These are phyloP conservation scores for Lactuca saligna DNA, from an alignment of 129 eudicot species.

Conservation along the genomic window DNA sequence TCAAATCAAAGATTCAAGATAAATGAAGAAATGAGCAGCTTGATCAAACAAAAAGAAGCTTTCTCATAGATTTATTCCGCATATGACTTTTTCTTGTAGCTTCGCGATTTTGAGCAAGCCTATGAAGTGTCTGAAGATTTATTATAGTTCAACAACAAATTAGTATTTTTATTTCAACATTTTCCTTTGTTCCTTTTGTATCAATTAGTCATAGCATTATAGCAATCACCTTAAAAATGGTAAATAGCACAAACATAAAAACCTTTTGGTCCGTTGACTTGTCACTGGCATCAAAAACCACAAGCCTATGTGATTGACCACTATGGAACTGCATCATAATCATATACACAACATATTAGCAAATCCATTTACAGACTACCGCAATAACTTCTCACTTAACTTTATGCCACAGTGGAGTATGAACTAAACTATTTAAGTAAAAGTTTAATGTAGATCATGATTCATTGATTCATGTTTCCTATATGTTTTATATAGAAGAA, in stretches of 20 bases:
- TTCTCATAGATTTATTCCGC: constrained; percentile 74
- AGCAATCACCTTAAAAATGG: too few species aligned
- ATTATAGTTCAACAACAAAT: not conserved
- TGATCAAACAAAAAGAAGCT: not conserved
- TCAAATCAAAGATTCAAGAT: not conserved
- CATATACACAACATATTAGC: constrained; percentile 13
- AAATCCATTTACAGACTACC: constrained; percentile 5
- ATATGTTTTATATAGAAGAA: not conserved
- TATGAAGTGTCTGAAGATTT: constrained; percentile 69
- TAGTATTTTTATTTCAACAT: not conserved
- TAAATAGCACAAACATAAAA: constrained; percentile 20
- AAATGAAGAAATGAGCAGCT: constrained; percentile 3
- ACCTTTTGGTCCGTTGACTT: constrained; percentile 89
- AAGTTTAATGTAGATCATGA: not conserved
- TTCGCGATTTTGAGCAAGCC: constrained; percentile 96
- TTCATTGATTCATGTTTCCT: constrained; percentile 2
- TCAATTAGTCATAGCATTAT: too few species aligned
- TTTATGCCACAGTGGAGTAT: too few species aligned
- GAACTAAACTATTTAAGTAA: not conserved
- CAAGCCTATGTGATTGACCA: constrained; percentile 43
- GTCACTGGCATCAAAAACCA: constrained; percentile 81
- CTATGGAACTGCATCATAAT: constrained; percentile 47
- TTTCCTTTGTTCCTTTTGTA: not conserved
- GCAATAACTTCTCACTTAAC: not conserved
- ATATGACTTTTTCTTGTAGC: constrained; percentile 88